phyloP scores from a whole-genome alignment of 2,329 filamentous ascomycete species.

The Hypoxylon sp. region DNA sequence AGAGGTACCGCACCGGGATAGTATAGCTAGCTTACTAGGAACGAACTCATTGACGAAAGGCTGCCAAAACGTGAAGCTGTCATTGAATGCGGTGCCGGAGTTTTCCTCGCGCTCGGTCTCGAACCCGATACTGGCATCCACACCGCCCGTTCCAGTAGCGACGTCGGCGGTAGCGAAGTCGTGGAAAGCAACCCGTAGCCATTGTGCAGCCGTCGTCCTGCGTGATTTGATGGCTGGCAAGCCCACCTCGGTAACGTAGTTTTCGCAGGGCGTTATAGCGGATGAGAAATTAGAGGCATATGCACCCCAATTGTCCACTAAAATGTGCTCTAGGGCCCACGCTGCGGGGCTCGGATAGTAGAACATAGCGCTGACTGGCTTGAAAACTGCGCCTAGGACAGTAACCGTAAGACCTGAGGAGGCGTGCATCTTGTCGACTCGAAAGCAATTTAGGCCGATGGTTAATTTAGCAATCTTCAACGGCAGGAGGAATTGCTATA shows the following conservation, averaged over 20 bases:
- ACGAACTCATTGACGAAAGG: constrained; percentile 53
- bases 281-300: constrained; percentile 51
- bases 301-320: constrained; percentile 50
- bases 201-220: constrained; percentile 50
- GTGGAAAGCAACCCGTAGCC: constrained; percentile 52
- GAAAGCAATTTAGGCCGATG: neutral
- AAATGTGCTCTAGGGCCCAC: constrained; percentile 49
- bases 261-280: constrained; percentile 51
- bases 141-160: constrained; percentile 48
- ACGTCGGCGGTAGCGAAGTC: constrained; percentile 52
- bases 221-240: constrained; percentile 45
- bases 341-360: constrained; percentile 49
- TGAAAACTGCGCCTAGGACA: constrained; percentile 18
- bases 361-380: constrained; percentile 43
- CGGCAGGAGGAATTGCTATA: neutral
- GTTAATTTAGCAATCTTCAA: constrained; percentile 1
- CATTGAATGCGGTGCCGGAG: constrained; percentile 51
- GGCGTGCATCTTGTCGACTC: constrained; percentile 28
- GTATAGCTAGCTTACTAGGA: constrained; percentile 45
- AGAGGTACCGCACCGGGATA: neutral
- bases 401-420: constrained; percentile 7
- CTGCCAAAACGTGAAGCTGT: constrained; percentile 51
- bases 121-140: constrained; percentile 54
- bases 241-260: constrained; percentile 49
- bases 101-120: constrained; percentile 52